A percentile compares a stretch with the other conserved stretches of the same genome.
Evolutionary conservation across 2,329 filamentous ascomycete genomes (phyloP).

Genomic region (Trichoderma koningii): DNA sequence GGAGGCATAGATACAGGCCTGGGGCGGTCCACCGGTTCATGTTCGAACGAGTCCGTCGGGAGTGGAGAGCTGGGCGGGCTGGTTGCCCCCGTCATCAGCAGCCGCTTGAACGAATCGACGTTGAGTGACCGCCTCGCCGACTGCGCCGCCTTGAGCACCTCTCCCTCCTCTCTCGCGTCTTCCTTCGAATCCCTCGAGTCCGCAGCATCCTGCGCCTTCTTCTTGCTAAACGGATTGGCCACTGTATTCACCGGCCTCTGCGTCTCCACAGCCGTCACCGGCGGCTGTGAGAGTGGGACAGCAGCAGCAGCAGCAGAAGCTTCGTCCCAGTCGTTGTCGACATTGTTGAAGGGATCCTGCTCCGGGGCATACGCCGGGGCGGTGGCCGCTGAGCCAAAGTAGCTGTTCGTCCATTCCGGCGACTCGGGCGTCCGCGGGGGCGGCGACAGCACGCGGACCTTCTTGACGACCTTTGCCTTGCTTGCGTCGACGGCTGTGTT

Average conservation of each 20-base stretch:
- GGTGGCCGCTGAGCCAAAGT: conserved; percentile 8
- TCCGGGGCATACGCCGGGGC: conserved; percentile 18
- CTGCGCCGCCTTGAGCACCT: conserved; percentile 39
- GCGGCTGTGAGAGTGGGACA: conserved; percentile 32
- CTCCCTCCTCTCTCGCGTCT: conserved; percentile 38
- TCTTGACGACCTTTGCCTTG: conserved; percentile 61
- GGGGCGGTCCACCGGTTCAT: background rate
- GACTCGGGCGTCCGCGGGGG: conserved; percentile 62
- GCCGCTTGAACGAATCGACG: conserved; percentile 74
- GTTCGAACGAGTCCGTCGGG: conserved; percentile 24
- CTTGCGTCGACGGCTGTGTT: conserved; percentile 28
- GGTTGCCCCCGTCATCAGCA: conserved; percentile 72
- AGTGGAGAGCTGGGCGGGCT: conserved; percentile 34
- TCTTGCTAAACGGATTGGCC: conserved; percentile 55
- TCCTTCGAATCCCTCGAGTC: conserved; percentile 37
- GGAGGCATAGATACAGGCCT: background rate
- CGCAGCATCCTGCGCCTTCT: conserved; percentile 54
- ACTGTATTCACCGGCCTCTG: conserved; percentile 32
- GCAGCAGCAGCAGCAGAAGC: conserved; percentile 32
- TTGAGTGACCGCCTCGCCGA: conserved; percentile 58
- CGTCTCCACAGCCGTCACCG: conserved; percentile 3
- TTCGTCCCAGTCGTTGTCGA: conserved; percentile 37
- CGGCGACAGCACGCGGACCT: conserved; percentile 67
- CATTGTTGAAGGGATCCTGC: conserved; percentile 41
- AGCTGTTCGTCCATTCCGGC: conserved; percentile 39